A percentile compares a stretch with the other conserved stretches of the same genome.
These are phyloP conservation scores for Cerioporus squamosus DNA, from an alignment of 1,284 basidiomycete genomes.

Conservation along the genomic window DNA sequence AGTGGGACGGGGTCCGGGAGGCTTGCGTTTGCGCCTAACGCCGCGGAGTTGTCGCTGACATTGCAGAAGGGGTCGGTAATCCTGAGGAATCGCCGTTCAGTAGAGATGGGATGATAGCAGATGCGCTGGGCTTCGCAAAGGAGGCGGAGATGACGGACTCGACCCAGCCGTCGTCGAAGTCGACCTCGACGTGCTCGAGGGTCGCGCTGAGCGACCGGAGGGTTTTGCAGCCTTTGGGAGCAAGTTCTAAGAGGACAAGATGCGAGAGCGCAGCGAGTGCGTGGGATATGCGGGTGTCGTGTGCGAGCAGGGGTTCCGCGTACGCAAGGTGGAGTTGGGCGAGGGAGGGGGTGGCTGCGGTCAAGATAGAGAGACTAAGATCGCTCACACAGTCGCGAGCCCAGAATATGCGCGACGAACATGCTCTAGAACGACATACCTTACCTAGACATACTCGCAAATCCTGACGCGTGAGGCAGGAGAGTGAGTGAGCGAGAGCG, in stretches of 20 bases:
- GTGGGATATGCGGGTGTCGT: neutral
- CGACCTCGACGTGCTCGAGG: slow-evolving; percentile 10
- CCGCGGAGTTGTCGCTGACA: slow-evolving; percentile 5
- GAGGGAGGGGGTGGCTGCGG: neutral
- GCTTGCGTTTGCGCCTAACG: neutral
- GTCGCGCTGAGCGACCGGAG: neutral
- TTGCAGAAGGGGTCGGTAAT: slow-evolving; percentile 6
- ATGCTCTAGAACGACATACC: too few relatives aligned
- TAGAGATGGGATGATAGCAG: slow-evolving; percentile 1
- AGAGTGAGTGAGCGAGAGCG: too few relatives aligned
- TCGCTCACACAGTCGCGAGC: too few relatives aligned
- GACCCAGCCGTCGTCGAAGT: slow-evolving; percentile 18
- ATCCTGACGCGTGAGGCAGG: too few relatives aligned
- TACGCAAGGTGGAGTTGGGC: slow-evolving; percentile 13
- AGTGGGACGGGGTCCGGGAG: slow-evolving; percentile 19
- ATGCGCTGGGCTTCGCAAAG: neutral
- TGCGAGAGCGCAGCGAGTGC: slow-evolving; percentile 1
- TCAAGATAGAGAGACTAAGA: too few relatives aligned
- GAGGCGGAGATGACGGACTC: slow-evolving; percentile 1
- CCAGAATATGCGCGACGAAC: too few relatives aligned
- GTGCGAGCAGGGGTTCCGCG: slow-evolving; percentile 14
- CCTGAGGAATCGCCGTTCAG: slow-evolving; percentile 10
- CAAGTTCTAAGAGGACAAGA: slow-evolving; percentile 7
- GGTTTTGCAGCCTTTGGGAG: slow-evolving; percentile 12
- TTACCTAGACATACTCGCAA: too few relatives aligned